Conservation (phyloP, 768 basidiomycete genomes). For the Suillus decipiens region DNA sequence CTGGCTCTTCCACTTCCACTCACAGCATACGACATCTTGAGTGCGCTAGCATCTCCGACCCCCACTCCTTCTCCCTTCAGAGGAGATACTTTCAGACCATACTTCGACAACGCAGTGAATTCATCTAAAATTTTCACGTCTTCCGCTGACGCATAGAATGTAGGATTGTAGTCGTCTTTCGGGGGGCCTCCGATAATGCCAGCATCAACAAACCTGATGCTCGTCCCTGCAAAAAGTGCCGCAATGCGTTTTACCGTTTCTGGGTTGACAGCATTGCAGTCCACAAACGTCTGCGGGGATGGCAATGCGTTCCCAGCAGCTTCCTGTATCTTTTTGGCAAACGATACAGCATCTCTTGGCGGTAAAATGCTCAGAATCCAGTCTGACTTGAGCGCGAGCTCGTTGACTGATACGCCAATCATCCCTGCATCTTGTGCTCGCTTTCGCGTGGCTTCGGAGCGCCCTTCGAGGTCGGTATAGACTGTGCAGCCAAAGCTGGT, state of each 20-base stretch:
- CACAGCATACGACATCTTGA: constrained; percentile 68
- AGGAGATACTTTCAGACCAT: constrained; percentile 47
- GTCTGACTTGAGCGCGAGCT: constrained; percentile 38
- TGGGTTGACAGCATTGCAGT: constrained; percentile 62
- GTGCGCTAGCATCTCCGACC: constrained; percentile 58
- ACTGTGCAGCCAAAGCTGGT: constrained; percentile 49
- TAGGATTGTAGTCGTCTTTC: constrained; percentile 47
- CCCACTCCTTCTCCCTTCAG: constrained; percentile 49
- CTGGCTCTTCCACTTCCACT: constrained; percentile 25
- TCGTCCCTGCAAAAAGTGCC: constrained; percentile 40
- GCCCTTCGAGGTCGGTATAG: constrained; percentile 54
- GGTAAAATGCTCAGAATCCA: constrained; percentile 62
- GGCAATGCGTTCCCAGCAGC: neutral
- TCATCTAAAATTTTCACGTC: constrained; percentile 35
- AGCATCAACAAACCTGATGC: constrained; percentile 53
- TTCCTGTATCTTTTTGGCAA: constrained; percentile 38
- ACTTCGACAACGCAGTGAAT: constrained; percentile 43
- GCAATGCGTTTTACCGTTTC: constrained; percentile 50
- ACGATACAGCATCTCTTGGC: constrained; percentile 50
- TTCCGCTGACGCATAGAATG: constrained; percentile 53
- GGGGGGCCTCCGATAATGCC: constrained; percentile 61
- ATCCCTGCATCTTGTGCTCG: constrained; percentile 55
- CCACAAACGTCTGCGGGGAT: constrained; percentile 42
- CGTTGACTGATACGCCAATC: constrained; percentile 40
- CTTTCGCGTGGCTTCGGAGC: constrained; percentile 50